A percentile compares a stretch with the other conserved stretches of the same genome.
Conservation (phyloP, 2,329 filamentous ascomycete genomes). For the Verticillium klebahnii region DNA sequence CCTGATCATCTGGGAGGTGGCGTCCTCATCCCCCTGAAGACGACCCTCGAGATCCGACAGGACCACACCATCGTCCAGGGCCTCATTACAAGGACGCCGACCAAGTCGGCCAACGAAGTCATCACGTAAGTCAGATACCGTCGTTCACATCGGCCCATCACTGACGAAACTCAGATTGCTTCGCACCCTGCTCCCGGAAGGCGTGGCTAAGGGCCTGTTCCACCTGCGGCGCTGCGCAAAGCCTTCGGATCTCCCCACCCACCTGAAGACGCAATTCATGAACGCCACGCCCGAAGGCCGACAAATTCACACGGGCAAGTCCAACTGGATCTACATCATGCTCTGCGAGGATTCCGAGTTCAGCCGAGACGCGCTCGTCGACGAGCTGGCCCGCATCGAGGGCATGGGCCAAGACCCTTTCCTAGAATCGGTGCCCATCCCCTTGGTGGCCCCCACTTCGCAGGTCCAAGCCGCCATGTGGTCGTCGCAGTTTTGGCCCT, state of each 20-base stretch:
- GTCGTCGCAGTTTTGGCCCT: conserved; percentile 77
- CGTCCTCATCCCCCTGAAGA: conserved; percentile 59
- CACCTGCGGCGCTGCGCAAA: conserved; percentile 76
- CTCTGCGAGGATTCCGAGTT: conserved; percentile 48
- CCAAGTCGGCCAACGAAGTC: conserved; percentile 66
- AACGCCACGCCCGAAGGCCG: conserved; percentile 50
- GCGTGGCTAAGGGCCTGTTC: conserved; percentile 59
- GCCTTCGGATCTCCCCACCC: conserved; percentile 60
- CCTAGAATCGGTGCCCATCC: conserved; percentile 62
- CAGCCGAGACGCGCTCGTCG: conserved; percentile 46
- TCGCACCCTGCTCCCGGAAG: conserved; percentile 52
- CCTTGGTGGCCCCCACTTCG: conserved; percentile 69
- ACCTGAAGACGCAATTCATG: conserved; percentile 59
- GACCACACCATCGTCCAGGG: conserved; percentile 56
- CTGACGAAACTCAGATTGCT: conserved; percentile 27
- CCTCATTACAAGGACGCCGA: conserved; percentile 68
- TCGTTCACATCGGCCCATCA: neutral
- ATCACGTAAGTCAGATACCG: conserved; percentile 56
- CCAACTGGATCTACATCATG: conserved; percentile 56
- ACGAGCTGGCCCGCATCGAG: conserved; percentile 42
- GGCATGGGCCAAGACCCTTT: conserved; percentile 47
- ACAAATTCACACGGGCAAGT: conserved; percentile 55
- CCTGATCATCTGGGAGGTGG: conserved; percentile 33
- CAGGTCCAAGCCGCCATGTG: conserved; percentile 69
- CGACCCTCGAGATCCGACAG: conserved; percentile 57